Base-by-base conservation (phyloP, 2,329 filamentous ascomycete genomes). In the Aspergillus phoenicis region DNA sequence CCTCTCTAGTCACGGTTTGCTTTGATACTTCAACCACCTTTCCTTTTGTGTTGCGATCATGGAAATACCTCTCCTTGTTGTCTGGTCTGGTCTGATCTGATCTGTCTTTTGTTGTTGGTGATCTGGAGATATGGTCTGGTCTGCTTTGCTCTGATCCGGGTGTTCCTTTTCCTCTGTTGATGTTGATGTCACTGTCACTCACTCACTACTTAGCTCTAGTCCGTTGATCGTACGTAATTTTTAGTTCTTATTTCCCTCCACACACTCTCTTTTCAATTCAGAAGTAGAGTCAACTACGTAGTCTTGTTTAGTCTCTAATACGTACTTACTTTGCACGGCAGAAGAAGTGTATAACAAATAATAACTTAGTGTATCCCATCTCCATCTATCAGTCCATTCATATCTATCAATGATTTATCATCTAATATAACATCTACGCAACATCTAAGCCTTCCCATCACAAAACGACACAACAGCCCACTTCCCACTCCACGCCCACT, bases 401-500 rank as follows among this genome's bases (percentile, higher is more conserved):
- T 2, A 30, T 30, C 28, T 36, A 36, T 36, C 33, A 5, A 13
- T 36, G 10, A 13, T 36, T 36, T 36, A 36, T 36, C 11, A 36
- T 36, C 33, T 36, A 36, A 36, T 36, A 36, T 36, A 36, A 11
- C 10, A 20, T 24, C 36, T 17, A 53, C 20, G 49, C 20, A 17
- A 61, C 45, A 36, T 13, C 33, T 36, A 64, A 43, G 62, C 68
- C 74, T 90, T 90, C 0, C 90, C 90, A 67, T 89, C 84, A 49
- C 85, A 92, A 70, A 93, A 92, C 30, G 91, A 93, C 4, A 96
- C 88, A n/a, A 98, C 92, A 5, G 94, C 94, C 91, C 91, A 98
- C 78, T 97, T 97, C 45, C 94, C 94, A 71, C 87, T 90, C 93
- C 93, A 98, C 0, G 92, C 93, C 94, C 94, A 98, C 75, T 91